Conservation (phyloP, 768 basidiomycete genomes). For the Boletus tylopilopsis region DNA sequence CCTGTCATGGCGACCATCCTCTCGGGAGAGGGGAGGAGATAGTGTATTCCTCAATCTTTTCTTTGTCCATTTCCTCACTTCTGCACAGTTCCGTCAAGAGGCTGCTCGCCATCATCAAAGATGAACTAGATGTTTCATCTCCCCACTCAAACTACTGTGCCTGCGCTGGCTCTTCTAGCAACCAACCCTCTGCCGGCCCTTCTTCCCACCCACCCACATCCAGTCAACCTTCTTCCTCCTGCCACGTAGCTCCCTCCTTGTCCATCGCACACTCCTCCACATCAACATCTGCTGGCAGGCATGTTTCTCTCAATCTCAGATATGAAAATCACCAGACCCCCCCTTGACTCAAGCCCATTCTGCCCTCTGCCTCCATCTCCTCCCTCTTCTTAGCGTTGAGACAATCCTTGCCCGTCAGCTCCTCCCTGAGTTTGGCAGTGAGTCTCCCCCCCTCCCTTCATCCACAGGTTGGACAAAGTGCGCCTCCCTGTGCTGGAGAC, state of each 20-base stretch:
- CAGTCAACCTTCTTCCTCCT: neutral
- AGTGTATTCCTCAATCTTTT: no score
- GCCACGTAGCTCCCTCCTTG: neutral
- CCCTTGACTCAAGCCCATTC: slow-evolving; percentile 22
- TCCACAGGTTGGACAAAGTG: slow-evolving; percentile 24
- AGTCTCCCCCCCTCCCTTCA: slow-evolving; percentile 25
- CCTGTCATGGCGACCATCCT: slow-evolving; percentile 56
- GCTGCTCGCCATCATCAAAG: slow-evolving; percentile 50
- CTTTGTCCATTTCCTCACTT: neutral
- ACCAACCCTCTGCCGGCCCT: neutral
- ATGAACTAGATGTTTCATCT: slow-evolving; percentile 35
- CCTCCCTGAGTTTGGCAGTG: slow-evolving; percentile 36
- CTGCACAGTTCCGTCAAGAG: slow-evolving; percentile 50
- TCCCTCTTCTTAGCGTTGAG: slow-evolving; percentile 55
- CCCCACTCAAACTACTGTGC: neutral
- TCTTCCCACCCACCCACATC: neutral
- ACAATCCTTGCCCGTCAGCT: slow-evolving; percentile 48
- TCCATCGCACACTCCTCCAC: no score
- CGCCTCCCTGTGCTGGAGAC: slow-evolving; percentile 15
- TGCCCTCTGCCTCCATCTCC: slow-evolving; percentile 36
- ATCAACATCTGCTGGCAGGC: neutral
- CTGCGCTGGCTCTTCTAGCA: neutral
- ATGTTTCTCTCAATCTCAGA: neutral
- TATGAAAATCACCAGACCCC: slow-evolving; percentile 6
- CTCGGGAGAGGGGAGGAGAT: no score